phyloP scores from a whole-genome alignment of 148 eudicot genomes.

The Vaccinium macrocarpon region DNA sequence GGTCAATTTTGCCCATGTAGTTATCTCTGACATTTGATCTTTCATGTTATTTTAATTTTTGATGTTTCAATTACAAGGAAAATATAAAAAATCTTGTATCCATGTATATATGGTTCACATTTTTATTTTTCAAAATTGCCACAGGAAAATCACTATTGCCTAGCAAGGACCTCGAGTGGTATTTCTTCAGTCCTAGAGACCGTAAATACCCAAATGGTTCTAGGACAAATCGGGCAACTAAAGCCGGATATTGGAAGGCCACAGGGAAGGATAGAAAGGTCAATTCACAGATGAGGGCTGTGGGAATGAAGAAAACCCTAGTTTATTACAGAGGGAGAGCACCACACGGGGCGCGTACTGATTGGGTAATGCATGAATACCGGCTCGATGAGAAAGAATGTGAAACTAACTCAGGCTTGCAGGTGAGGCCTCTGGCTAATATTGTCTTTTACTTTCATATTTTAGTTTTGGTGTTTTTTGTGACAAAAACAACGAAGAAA shows the following conservation, averaged over 20 bases:
- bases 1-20: not conserved
- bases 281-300: constrained; percentile 59
- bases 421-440: constrained; percentile 30
- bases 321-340: constrained; percentile 90
- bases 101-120: not conserved
- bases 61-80: not conserved
- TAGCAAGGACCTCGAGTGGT: constrained; percentile 91
- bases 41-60: not conserved
- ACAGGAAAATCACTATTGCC: constrained; percentile 79
- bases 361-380: constrained; percentile 96
- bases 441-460: not conserved
- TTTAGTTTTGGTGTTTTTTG: not conserved
- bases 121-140: not conserved
- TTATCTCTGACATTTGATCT: not conserved
- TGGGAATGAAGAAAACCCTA: constrained; percentile 90
- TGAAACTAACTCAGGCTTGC: constrained; percentile 57
- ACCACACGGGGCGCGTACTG: constrained; percentile 78
- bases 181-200: constrained; percentile 84
- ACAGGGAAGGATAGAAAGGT: constrained; percentile 86
- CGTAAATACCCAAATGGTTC: constrained; percentile 88
- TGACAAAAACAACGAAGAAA: not conserved
- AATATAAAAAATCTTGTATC: not conserved
- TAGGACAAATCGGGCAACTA: constrained; percentile 86
- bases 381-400: constrained; percentile 86
- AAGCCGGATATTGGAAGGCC: constrained; percentile 91